Percentiles rank a stretch among this genome's conserved stretches.
These are phyloP conservation scores for Lipomyces starkeyi DNA, from an alignment of 805 yeast species.

Conservation along the genomic window DNA sequence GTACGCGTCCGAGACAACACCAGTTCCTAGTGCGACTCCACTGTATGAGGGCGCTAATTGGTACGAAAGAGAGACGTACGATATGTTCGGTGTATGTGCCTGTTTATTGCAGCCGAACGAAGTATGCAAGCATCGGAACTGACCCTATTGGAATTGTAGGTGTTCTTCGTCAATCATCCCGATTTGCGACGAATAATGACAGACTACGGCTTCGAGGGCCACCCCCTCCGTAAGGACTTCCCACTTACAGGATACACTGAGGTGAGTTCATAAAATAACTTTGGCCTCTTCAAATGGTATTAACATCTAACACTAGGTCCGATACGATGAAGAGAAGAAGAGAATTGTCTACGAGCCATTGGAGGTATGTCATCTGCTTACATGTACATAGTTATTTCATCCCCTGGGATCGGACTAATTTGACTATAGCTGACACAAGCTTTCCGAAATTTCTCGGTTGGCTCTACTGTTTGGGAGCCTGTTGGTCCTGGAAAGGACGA, in stretches of 20 bases:
- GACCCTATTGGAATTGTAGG: conserved; percentile 10
- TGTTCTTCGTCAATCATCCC: conserved; percentile 87
- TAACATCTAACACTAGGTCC: conserved; percentile 50
- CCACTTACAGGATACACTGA: conserved; percentile 92
- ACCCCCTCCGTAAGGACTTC: conserved; percentile 89
- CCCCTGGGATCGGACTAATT: neutral
- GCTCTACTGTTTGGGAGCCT: conserved; percentile 89
- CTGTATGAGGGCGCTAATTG: conserved; percentile 83
- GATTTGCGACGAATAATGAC: conserved; percentile 89
- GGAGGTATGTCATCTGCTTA: conserved; percentile 49
- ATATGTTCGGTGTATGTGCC: conserved; percentile 67
- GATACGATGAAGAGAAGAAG: conserved; percentile 90
- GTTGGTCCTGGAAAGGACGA: conserved; percentile 85
- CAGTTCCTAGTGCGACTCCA: conserved; percentile 80
- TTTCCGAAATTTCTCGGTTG: conserved; percentile 87
- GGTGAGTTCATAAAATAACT: conserved; percentile 12
- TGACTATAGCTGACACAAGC: conserved; percentile 73
- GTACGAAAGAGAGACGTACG: conserved; percentile 90
- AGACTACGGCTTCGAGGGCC: conserved; percentile 91
- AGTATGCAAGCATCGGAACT: neutral
- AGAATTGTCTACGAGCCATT: conserved; percentile 88
- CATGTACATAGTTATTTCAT: neutral
- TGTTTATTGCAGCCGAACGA: neutral
- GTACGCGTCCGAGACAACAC: conserved; percentile 78
- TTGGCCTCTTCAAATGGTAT: neutral